A percentile compares a stretch with the other conserved stretches of the same genome.
phyloP scores from a whole-genome alignment of 495 filamentous ascomycete species.

The Beverwykella pulmonaria region DNA sequence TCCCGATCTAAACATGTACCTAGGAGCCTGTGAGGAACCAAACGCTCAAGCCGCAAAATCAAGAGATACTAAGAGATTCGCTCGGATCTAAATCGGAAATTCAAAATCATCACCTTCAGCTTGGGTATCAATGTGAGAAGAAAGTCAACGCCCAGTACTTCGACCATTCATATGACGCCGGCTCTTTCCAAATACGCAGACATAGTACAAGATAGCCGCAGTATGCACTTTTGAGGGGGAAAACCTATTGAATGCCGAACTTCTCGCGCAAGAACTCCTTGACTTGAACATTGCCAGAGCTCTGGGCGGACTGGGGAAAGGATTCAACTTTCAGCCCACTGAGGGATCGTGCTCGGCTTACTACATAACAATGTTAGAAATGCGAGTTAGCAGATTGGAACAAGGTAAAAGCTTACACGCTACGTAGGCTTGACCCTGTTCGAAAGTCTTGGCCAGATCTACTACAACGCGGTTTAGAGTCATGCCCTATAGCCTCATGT shows the following conservation, averaged over 20 bases:
- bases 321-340: conserved; percentile 44
- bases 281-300: conserved; percentile 29
- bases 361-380: conserved; percentile 3
- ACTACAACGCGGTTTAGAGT: conserved; percentile 51
- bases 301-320: conserved; percentile 6
- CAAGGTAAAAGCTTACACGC: conserved; percentile 21
- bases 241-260: conserved; percentile 24
- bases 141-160: neutral
- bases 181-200: no score
- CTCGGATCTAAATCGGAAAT: neutral
- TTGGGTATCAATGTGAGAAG: neutral
- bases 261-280: conserved; percentile 29
- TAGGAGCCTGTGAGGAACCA: no score
- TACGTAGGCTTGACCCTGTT: conserved; percentile 52
- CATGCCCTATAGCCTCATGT: conserved; percentile 43
- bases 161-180: neutral
- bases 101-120: neutral
- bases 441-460: conserved; percentile 45
- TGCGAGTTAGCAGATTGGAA: neutral
- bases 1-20: no score
- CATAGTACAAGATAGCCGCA: no score
- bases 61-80: neutral
- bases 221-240: no score
- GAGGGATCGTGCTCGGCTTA: conserved; percentile 45
- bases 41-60: no score